Base-by-base conservation (phyloP, 176 grass and related monocot genomes). In the Saccharum officinarum region DNA sequence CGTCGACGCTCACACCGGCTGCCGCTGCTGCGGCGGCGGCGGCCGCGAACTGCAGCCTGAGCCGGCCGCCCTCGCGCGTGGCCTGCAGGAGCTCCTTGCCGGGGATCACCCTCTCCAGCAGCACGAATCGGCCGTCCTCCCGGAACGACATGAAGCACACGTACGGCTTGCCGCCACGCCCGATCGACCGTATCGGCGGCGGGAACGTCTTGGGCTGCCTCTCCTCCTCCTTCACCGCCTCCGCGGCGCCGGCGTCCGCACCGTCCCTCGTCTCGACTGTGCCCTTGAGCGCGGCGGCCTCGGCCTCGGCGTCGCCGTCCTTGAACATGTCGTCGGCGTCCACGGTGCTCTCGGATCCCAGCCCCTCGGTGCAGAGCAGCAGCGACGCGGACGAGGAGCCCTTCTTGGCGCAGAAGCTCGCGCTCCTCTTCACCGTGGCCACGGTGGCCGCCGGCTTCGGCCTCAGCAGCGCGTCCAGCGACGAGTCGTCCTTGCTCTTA, bases 331-430 rank as follows among this genome's bases (percentile, higher is more conserved):
- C 92, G 57, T 91, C 92, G 49, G 89, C 88, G 65, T 95, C 94
- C 2, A 93, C 88, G 16, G 94, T 89, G 84, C 94, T 95, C 91
- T 95, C 94, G 10, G 88, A 91, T 5, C 94, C 94, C 16, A 95
- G 94, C 73, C 94, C 94, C 82, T 97, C 94, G 16, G 94, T 97
- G 90, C 92, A 97, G 37, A 90, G 87, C 82, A 85, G 81, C 60
- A 90, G 84, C 2, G 85, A 92, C 14, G 89, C 44, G 1, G 87
- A 61, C 22, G 54, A 70, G 65, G 59, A 71, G 65, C 83, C 86
- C 80, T 90, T 94, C 73, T 90, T 94, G 55, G 77, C 5, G 75
- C 86, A 92, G 89, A 92, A 94, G 83, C 86, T 90, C 8, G 82
- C 85, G 82, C 88, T 88, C 67, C 81, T 42, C 82, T 82, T 90